Evolutionary conservation across 108 stramenopile genomes (phyloP).

Genomic region (Cyclostephanos invisitatus): DNA sequence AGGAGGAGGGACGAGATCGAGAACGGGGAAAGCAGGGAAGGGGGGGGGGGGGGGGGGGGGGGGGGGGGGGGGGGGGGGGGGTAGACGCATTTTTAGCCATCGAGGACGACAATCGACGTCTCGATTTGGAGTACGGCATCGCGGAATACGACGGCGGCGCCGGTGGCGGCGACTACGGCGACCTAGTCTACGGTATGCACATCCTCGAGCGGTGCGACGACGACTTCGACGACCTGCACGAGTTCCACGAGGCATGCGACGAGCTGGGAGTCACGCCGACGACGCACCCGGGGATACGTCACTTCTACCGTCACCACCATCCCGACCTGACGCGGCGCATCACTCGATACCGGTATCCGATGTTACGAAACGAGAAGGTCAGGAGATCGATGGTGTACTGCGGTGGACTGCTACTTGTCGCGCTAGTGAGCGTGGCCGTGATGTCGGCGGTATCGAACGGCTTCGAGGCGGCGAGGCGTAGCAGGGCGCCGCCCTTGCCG

Average conservation of each 20-base stretch:
- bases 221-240: slow-evolving; percentile 2
- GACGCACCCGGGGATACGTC: slow-evolving; percentile 28
- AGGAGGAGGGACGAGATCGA: no score
- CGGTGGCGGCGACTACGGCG: background rate
- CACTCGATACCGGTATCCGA: slow-evolving; percentile 21
- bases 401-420: slow-evolving; percentile 1
- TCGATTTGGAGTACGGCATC: slow-evolving; percentile 39
- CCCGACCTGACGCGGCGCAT: background rate
- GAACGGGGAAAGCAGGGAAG: no score
- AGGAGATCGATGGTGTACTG: slow-evolving; percentile 22
- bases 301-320: slow-evolving; percentile 5
- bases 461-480: slow-evolving; percentile 25
- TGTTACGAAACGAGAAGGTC: slow-evolving; percentile 27
- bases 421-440: slow-evolving; percentile 20
- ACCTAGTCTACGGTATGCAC: slow-evolving; percentile 16
- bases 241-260: slow-evolving; percentile 31
- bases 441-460: slow-evolving; percentile 37
- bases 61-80: background rate
- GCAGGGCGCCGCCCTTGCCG: slow-evolving; percentile 30
- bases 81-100: background rate
- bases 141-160: background rate
- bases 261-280: slow-evolving; percentile 36
- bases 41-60: no score
- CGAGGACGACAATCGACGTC: background rate
- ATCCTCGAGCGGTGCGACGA: slow-evolving; percentile 21